Evolutionary conservation across 2,329 filamentous ascomycete species (phyloP), one percentile per base, ranked within the genome.

Genomic region (Colletotrichum plurivorum): DNA sequence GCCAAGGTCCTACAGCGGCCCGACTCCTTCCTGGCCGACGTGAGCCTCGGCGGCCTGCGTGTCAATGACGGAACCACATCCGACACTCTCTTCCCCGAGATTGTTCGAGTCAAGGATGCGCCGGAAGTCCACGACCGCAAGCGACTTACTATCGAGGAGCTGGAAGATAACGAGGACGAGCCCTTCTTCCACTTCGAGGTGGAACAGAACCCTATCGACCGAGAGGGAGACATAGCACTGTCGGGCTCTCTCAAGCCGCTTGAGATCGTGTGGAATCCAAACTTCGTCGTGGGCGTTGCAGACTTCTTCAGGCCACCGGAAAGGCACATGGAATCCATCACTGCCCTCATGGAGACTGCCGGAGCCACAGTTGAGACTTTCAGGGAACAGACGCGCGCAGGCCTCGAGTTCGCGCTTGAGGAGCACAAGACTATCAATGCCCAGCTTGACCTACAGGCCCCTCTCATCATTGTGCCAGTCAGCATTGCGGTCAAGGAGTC

Each of bases 381-480:
- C 67, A 89, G 97, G 41, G 95, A 98, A 78, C 97, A 99, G 82
- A 99, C 97, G 5, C 89, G 97, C 78, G 95, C 96, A 57, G 95
- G 96, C 27, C 88, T 99, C 41, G 95, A 99, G 79, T 99, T 98
- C 80, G 97, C 96, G 0, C 84, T 99, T 3, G 93, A 98, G 76
- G 97, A 99, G 78, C 96, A 99, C 85, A 98, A 97, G 84, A 98
- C 96, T 2, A 92, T 99, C 78, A 97, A 99, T 75, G 95, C 95
- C 15, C 94, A 98, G 74, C 86, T 99, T 51, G 96, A 99, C 79
- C 89, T 99, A 13, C 95, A 98, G 77, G 96, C 96, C 0, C 96
- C 96, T 43, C 88, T 99, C 1, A 97, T 99, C 73, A 98, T 99
- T 72, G 90, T 99, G 10, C 96, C 96, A 0, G 94, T 98, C 77